These are phyloP conservation scores for Diaporthe ampelina DNA, from an alignment of 2,329 filamentous ascomycete species.

Conservation along the genomic window DNA sequence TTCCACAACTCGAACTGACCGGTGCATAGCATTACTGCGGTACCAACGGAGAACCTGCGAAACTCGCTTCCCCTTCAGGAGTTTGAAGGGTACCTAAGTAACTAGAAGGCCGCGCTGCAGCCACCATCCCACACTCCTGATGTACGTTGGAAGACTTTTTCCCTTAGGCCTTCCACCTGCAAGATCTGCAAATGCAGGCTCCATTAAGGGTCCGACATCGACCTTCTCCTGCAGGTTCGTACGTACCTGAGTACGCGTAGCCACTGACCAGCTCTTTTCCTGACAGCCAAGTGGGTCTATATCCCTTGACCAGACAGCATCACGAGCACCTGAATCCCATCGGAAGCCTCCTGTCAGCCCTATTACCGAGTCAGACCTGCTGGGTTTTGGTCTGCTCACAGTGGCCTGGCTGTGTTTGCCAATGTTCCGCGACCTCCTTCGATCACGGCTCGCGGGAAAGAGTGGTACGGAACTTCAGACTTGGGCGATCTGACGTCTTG, in stretches of 20 bases:
- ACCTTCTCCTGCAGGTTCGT: not conserved
- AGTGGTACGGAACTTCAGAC: conserved; percentile 27
- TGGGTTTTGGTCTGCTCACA: no score
- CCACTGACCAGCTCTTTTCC: conserved; percentile 2
- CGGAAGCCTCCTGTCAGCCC: conserved; percentile 14
- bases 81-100: conserved; percentile 48
- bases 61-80: conserved; percentile 57
- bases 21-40: conserved; percentile 3
- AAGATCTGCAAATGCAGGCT: conserved; percentile 25
- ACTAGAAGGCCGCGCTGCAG: not conserved
- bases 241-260: not conserved
- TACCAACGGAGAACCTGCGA: conserved; percentile 48
- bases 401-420: not conserved
- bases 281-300: conserved; percentile 22
- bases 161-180: conserved; percentile 2
- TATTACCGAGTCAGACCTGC: no score
- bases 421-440: not conserved
- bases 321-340: conserved; percentile 1
- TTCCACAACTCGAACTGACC: conserved; percentile 39
- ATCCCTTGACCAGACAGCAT: conserved; percentile 28
- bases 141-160: not conserved
- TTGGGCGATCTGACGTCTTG: conserved; percentile 33
- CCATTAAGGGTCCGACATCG: not conserved
- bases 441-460: conserved; percentile 1
- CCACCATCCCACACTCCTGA: not conserved